Base-by-base conservation (phyloP, 176 grass and related monocot genomes). In the Carex myosuroides region DNA sequence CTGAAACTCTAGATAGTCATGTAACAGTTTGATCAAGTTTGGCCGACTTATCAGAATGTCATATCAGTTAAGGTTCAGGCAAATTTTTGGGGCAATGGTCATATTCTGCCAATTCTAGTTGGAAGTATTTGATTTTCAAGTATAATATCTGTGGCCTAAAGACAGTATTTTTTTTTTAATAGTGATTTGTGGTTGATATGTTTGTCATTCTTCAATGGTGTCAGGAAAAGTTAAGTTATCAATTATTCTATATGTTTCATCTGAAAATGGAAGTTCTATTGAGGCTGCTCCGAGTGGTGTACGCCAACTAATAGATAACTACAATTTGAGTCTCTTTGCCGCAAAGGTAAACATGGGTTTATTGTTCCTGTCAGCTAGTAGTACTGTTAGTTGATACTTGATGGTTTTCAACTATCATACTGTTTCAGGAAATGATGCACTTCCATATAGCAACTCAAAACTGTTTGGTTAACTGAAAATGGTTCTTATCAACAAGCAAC, bases 151-250 rank as follows among this genome's bases (percentile, higher is more conserved):
- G 41, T 26, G 41, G 3, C 18, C 24, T 66, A 0, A 74, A 62
- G 4, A 66, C 50, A 64, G 18, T 52, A 29, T 21, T 68, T 26
- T 32, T 16, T 68, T 26, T 32, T 83, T 68, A 21, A 22, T 54
- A 16, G 42, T 76, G 67, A 16, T 50, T 86, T 84, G 57, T 66
- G 10, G 64, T 84, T 81, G 79, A 78, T 57, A 30, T 70, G n/a
- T 29, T 88, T 37, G 11, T 64, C n/a, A 29, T 78, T 21, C 0
- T 83, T 83, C 8, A 50, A 33, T 83, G 11, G 29, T 88, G 26
- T 44, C 84, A 94, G 95, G 90, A 85, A 94, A 87, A 85, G 54
- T 90, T 35, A 89, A 91, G 48, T 79, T 98, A 70, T 93, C 95
- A 24, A 92, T 98, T 50, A 91, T 98, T 54, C 83, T 98, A 87